Base-by-base conservation (phyloP, 805 yeast species). In the Kurtzmaniella cleridarum region DNA sequence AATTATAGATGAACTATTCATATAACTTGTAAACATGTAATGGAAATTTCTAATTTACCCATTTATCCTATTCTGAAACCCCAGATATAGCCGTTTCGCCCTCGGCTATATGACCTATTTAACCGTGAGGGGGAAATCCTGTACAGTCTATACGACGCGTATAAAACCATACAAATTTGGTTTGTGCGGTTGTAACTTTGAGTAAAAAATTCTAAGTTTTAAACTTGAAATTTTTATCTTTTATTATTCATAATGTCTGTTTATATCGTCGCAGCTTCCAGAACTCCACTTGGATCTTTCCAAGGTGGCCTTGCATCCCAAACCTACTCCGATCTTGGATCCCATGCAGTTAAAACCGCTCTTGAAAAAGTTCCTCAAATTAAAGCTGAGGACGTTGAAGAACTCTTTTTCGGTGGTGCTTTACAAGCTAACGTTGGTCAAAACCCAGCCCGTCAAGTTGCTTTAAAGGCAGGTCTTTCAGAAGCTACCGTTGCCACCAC, bases 391-490 rank as follows among this genome's bases (percentile, higher is more conserved):
- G 80, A 75, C 47, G 93, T 86, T 40, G 95, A 90, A 48, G 98
- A 91, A 65, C 80, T 91, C 58, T 75, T 84, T 55, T 89, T 89
- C 60, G 98, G 98, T 55, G 85, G 88, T 55, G 98, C 89, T 36
- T 66, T 88, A 55, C 86, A 85, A 56, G 98, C 97, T 47, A 87
- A 87, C 55, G 81, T 86, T 44, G 98, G 98, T 46, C 98, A 91
- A 69, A 89, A 91, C 42, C 98, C 98, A 32, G 98, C 98, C 27
- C 83, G 98, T 68, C 98, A 91, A 69, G 98, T 91, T 41, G 96
- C 96, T 12, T 57, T 91, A 49, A 83, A 81, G 55, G 84, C 98
- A 14, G 98, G 98, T 12, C 74, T 93, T 38, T 79, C 87, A 36
- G 79, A 83, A 48, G 70, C 78, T 44, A 80, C 87, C 39, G 84